Evolutionary conservation across 169 alveolate species (phyloP).

Genomic region (Eimeria nieschulzi): DNA sequence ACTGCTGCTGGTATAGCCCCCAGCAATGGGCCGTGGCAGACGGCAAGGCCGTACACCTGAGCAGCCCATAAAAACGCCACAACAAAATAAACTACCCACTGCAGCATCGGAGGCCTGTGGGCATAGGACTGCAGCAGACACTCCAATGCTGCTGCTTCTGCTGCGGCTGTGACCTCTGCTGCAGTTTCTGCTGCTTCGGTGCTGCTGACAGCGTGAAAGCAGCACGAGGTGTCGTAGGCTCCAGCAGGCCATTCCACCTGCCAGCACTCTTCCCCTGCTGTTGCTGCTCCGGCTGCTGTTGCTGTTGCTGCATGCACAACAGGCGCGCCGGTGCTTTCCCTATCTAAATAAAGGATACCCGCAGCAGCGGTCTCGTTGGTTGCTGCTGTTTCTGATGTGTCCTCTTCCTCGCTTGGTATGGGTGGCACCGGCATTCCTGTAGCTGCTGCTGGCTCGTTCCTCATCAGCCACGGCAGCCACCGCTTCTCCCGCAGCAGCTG

Average conservation of each 20-base stretch:
- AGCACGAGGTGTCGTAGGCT: background rate
- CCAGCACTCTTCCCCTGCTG: constrained; percentile 5
- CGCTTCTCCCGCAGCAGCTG: constrained; percentile 33
- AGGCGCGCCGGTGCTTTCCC: too few species aligned
- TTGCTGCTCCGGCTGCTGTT: background rate
- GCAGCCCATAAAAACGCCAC: background rate
- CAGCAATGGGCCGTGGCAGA: background rate
- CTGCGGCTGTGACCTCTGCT: constrained; percentile 14
- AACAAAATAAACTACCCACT: constrained; percentile 5
- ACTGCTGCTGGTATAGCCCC: constrained; percentile 20
- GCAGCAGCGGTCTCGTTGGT: background rate
- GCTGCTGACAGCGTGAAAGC: background rate
- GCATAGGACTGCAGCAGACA: constrained; percentile 18
- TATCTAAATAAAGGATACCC: background rate
- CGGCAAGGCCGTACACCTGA: background rate
- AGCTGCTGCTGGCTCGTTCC: background rate
- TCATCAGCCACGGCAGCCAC: constrained; percentile 31
- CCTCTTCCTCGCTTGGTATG: too few species aligned
- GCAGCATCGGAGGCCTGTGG: constrained; percentile 3
- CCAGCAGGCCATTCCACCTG: background rate
- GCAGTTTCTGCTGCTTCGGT: constrained; percentile 18
- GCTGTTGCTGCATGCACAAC: background rate
- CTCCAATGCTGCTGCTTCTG: background rate
- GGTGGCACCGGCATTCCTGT: background rate
- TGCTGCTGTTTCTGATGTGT: background rate